These are phyloP conservation scores for Xerocomus potaroensis DNA, from an alignment of 768 basidiomycete genomes.

Conservation along the genomic window DNA sequence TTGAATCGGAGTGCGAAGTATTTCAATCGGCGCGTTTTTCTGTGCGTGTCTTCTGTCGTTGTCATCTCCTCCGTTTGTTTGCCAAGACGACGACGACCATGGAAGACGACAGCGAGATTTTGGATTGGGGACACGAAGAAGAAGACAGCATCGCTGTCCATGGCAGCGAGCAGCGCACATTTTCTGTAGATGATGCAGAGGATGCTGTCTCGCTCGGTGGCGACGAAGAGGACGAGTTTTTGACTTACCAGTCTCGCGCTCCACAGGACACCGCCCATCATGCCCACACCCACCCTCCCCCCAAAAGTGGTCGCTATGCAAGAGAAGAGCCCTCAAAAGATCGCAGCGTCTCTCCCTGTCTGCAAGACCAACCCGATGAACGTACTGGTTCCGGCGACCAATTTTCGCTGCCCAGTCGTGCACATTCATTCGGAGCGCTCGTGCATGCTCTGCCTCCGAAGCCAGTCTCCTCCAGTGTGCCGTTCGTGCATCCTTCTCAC, in stretches of 20 bases:
- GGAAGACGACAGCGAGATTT: constrained; percentile 63
- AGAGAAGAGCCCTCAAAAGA: constrained; percentile 12
- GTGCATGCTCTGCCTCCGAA: constrained; percentile 70
- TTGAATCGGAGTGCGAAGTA: constrained; percentile 11
- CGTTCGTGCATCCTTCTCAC: constrained; percentile 52
- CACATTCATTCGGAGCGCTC: constrained; percentile 36
- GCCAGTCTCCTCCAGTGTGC: constrained; percentile 48
- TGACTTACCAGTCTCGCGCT: constrained; percentile 38
- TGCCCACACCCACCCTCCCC: constrained; percentile 18
- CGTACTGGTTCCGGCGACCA: constrained; percentile 16
- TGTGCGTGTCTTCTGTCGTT: constrained; percentile 2
- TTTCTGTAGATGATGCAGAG: constrained; percentile 42
- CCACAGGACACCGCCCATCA: constrained; percentile 25
- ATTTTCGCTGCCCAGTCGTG: constrained; percentile 22
- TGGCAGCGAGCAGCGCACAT: constrained; percentile 36
- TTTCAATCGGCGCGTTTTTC: constrained; percentile 14
- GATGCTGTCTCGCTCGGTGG: constrained; percentile 70
- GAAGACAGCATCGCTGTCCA: constrained; percentile 39
- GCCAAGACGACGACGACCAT: constrained; percentile 36
- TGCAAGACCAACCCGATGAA: constrained; percentile 9
- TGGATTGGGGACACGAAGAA: constrained; percentile 66
- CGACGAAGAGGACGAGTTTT: constrained; percentile 64
- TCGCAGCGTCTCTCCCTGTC: constrained; percentile 2
- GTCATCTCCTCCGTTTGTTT: constrained; percentile 11
- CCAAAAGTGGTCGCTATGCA: constrained; percentile 10